A percentile compares a stretch with the other conserved stretches of the same genome.
Conservation (phyloP, 345 rosid genomes). For the Gossypium turneri region DNA sequence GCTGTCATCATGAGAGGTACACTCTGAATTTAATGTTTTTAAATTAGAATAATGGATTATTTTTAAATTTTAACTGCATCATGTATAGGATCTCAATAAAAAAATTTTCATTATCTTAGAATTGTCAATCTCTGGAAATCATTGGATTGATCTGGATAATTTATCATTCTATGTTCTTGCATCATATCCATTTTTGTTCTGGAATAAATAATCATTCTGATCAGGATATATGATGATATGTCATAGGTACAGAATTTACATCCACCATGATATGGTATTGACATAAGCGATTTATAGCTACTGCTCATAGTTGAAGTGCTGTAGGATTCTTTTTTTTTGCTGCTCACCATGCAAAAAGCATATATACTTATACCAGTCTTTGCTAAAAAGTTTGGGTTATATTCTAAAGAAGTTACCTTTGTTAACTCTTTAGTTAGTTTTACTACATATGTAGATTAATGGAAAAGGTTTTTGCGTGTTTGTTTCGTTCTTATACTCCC, state of each 20-base stretch:
- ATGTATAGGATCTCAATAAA: not conserved
- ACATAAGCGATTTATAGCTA: not conserved
- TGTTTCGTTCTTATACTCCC: not conserved
- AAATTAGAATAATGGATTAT: not conserved
- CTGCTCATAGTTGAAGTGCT: not conserved
- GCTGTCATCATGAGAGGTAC: conserved; percentile 64
- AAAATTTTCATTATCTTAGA: not conserved
- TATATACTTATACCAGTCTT: not conserved
- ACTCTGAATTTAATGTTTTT: conserved; percentile 5
- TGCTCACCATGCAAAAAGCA: not conserved
- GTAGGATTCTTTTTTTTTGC: not conserved
- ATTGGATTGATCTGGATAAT: not conserved
- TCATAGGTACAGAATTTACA: not conserved
- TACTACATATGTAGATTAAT: not conserved
- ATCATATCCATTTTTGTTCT: not conserved
- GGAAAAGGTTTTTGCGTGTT: not conserved
- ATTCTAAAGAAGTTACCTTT: not conserved
- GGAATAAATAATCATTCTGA: conserved; percentile 6
- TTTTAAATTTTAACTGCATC: not conserved
- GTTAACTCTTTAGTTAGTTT: not conserved
- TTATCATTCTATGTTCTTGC: not conserved
- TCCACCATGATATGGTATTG: too few relatives aligned
- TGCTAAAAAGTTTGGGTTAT: not conserved
- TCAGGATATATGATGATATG: not conserved
- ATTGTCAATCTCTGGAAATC: not conserved